These are phyloP conservation scores for Paraphoma sp. DNA, from an alignment of 2,329 filamentous ascomycete species.

Conservation along the genomic window DNA sequence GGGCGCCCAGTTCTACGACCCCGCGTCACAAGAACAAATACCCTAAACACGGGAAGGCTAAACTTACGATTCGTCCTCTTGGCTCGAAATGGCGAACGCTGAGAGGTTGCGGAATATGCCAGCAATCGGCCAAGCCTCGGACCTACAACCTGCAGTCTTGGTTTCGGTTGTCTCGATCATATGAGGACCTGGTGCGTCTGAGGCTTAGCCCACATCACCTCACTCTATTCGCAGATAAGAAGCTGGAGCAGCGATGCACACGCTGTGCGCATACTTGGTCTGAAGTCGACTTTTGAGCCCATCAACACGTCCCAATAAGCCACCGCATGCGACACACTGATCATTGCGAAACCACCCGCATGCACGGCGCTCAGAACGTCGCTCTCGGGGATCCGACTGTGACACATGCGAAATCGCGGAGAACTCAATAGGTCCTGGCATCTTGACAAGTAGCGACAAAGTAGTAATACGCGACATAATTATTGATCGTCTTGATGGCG, in stretches of 20 bases:
- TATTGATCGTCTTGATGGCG: constrained; percentile 14
- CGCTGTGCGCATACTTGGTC: neutral
- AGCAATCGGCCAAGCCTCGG: constrained; percentile 15
- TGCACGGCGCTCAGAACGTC: constrained; percentile 20
- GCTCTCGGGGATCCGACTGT: constrained; percentile 5
- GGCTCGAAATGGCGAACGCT: constrained; percentile 14
- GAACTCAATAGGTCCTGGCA: neutral
- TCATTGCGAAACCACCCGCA: constrained; percentile 15
- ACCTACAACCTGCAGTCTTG: constrained; percentile 22
- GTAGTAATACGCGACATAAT: neutral
- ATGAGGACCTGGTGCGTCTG: constrained; percentile 18
- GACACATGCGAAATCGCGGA: constrained; percentile 6
- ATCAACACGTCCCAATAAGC: constrained; percentile 1
- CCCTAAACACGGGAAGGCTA: constrained; percentile 17
- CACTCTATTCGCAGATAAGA: constrained; percentile 4
- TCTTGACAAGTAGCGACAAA: too few species aligned
- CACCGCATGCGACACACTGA: constrained; percentile 9
- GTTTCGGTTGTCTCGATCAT: constrained; percentile 13
- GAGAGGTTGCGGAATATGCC: constrained; percentile 12
- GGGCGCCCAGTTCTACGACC: constrained; percentile 12
- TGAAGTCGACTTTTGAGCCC: constrained; percentile 1
- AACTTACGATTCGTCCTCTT: constrained; percentile 16
- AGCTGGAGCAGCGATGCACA: constrained; percentile 7
- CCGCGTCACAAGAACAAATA: constrained; percentile 28
- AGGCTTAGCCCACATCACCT: constrained; percentile 1